Conservation (phyloP, 192 early-diverging fungal genomes). For the Coemansia aciculifera region DNA sequence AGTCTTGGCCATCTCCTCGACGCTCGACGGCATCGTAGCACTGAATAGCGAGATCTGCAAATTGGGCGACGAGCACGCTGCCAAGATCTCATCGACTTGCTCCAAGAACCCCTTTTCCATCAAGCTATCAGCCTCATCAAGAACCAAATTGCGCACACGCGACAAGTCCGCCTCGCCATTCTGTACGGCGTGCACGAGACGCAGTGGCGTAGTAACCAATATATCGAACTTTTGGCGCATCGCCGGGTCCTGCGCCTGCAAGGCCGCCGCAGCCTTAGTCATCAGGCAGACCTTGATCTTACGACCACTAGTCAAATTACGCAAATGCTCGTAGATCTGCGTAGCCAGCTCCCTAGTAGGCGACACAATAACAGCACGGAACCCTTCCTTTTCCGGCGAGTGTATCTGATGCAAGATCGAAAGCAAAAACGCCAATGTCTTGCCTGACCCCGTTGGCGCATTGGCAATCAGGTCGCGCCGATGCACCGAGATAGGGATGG, state of each 20-base stretch:
- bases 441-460: constrained; percentile 97
- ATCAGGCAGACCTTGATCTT: constrained; percentile 83
- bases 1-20: constrained; percentile 88
- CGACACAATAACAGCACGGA: constrained; percentile 88
- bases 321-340: constrained; percentile 84
- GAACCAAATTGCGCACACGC: constrained; percentile 70
- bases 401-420: constrained; percentile 88
- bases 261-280: constrained; percentile 72
- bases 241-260: constrained; percentile 65
- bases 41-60: constrained; percentile 88
- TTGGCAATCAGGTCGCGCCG: constrained; percentile 93
- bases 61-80: constrained; percentile 72
- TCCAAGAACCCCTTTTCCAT: constrained; percentile 83
- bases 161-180: constrained; percentile 74
- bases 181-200: constrained; percentile 87
- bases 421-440: constrained; percentile 92
- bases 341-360: constrained; percentile 91
- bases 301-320: constrained; percentile 69
- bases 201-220: constrained; percentile 88
- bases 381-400: constrained; percentile 75
- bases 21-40: constrained; percentile 89
- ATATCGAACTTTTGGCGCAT: constrained; percentile 83
- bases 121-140: constrained; percentile 85
- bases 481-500: constrained; percentile 83
- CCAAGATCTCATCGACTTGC: constrained; percentile 85